Conservation (phyloP, 1,139 yeast genomes). For the Kazachstania sp. region DNA sequence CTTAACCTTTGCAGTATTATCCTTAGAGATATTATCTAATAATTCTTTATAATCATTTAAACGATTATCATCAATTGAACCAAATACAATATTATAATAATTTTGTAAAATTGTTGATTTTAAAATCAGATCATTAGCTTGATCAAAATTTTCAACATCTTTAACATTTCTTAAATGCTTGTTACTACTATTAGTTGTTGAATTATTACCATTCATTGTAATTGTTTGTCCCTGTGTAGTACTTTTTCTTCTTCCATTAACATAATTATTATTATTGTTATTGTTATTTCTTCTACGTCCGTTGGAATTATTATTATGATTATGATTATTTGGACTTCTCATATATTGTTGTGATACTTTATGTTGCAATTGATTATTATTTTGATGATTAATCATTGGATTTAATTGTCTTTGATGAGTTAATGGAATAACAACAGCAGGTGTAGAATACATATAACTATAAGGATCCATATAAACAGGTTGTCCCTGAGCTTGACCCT, state of each 20-base stretch:
- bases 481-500: not conserved
- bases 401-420: not conserved
- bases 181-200: not conserved
- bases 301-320: not conserved
- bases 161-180: not conserved
- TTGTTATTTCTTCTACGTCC: not conserved
- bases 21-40: not conserved
- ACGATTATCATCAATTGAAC: not conserved
- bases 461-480: not conserved
- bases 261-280: not conserved
- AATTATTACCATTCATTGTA: slow-evolving; percentile 7
- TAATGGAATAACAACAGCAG: not conserved
- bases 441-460: not conserved
- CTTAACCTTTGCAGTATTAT: slow-evolving; percentile 9
- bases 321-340: not conserved
- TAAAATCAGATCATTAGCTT: not conserved
- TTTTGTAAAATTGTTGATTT: not conserved
- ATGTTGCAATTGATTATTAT: not conserved
- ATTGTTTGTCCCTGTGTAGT: slow-evolving; percentile 1
- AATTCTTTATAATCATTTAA: not conserved
- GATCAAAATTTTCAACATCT: not conserved
- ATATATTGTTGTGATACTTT: not conserved
- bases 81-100: not conserved
- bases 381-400: not conserved
- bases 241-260: not conserved